Percentiles rank a stretch among this genome's conserved stretches.
phyloP scores from a whole-genome alignment of 2,329 filamentous ascomycete species.

The Hymenotorrendiella dingleyae region DNA sequence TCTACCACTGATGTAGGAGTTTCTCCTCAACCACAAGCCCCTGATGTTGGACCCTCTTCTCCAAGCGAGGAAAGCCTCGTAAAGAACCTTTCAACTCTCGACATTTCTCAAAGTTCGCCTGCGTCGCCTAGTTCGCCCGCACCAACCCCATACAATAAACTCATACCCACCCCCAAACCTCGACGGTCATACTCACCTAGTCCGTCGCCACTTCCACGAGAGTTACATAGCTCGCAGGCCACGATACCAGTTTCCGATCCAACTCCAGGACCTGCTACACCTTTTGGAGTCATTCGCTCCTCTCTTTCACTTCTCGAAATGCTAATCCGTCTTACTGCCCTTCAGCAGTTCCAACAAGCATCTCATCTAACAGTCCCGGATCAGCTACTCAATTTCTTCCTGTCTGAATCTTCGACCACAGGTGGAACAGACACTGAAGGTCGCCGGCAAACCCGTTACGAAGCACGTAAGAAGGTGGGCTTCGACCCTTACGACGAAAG shows the following conservation, averaged over 20 bases:
- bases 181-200: neutral
- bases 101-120: constrained; percentile 3
- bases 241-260: neutral
- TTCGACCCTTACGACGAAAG: constrained; percentile 70
- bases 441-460: constrained; percentile 51
- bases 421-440: constrained; percentile 57
- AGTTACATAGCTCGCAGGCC: neutral
- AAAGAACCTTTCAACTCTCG: constrained; percentile 18
- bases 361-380: constrained; percentile 67
- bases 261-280: constrained; percentile 23
- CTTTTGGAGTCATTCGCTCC: constrained; percentile 50
- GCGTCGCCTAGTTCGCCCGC: constrained; percentile 1
- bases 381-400: constrained; percentile 69
- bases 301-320: constrained; percentile 68
- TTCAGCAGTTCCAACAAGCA: constrained; percentile 70
- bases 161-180: constrained; percentile 3
- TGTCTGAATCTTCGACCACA: constrained; percentile 60
- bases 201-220: neutral
- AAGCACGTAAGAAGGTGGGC: constrained; percentile 56
- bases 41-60: constrained; percentile 10
- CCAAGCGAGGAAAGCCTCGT: constrained; percentile 11
- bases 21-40: constrained; percentile 23
- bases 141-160: neutral
- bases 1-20: constrained; percentile 11
- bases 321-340: constrained; percentile 62